Evolutionary conservation across 768 basidiomycete genomes (phyloP).

Genomic region (Naganishia antarctica): DNA sequence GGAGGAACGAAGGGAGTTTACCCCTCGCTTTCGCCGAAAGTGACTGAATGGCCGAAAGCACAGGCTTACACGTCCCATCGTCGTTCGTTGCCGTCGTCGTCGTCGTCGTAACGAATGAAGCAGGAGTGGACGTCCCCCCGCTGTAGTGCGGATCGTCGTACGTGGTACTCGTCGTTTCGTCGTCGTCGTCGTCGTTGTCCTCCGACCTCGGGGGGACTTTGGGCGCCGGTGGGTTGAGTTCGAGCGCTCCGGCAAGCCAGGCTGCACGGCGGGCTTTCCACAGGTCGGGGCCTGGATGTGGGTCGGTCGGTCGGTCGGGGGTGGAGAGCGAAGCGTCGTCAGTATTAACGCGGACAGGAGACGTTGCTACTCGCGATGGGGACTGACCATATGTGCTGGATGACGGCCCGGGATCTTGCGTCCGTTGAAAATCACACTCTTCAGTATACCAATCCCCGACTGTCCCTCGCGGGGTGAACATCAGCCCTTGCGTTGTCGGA

Average conservation of each 20-base stretch:
- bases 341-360: too few relatives aligned
- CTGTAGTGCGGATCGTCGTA: too few relatives aligned
- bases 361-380: background rate
- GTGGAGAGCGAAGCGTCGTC: too few relatives aligned
- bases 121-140: too few relatives aligned
- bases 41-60: slow-evolving; percentile 1
- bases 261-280: slow-evolving; percentile 15
- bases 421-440: background rate
- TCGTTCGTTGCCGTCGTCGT: slow-evolving; percentile 3
- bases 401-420: slow-evolving; percentile 13
- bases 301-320: too few relatives aligned
- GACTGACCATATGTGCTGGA: background rate
- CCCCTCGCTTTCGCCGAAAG: slow-evolving; percentile 21
- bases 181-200: background rate
- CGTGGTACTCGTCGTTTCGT: background rate
- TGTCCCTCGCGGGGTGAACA: slow-evolving; percentile 6
- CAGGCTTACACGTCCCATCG: background rate
- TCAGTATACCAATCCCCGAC: slow-evolving; percentile 4
- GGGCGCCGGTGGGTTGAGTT: slow-evolving; percentile 9
- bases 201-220: background rate
- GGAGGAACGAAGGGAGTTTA: slow-evolving; percentile 23
- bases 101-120: background rate
- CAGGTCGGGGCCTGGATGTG: slow-evolving; percentile 17
- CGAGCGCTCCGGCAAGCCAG: slow-evolving; percentile 7
- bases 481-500: too few relatives aligned